Conservation (phyloP, 495 filamentous ascomycete species). For the Wilcoxina mikolae region DNA sequence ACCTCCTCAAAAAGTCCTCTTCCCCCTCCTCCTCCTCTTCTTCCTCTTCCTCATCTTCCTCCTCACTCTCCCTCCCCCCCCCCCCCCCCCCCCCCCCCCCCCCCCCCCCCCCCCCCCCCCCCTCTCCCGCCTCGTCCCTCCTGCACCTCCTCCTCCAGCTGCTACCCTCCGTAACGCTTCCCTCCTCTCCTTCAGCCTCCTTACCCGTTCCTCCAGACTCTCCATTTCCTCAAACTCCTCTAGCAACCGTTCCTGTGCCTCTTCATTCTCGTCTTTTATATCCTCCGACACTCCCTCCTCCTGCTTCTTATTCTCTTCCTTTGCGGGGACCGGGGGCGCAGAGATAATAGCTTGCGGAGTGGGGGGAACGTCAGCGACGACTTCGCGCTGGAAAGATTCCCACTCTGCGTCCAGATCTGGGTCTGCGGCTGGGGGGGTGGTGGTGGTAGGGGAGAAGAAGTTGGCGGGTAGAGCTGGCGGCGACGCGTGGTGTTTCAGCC, state of each 20-base stretch:
- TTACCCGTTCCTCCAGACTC: constrained; percentile 65
- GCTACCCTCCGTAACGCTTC: constrained; percentile 38
- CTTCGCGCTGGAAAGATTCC: constrained; percentile 81
- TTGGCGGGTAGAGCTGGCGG: constrained; percentile 6
- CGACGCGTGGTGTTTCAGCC: not conserved
- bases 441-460: constrained; percentile 10
- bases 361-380: constrained; percentile 38
- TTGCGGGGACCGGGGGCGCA: constrained; percentile 41
- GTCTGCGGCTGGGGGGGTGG: constrained; percentile 5
- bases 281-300: constrained; percentile 18
- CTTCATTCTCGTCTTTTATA: constrained; percentile 24
- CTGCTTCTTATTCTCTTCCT: constrained; percentile 44
- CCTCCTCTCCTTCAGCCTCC: constrained; percentile 54
- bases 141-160: constrained; percentile 3
- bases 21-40: constrained; percentile 26
- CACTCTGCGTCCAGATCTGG: constrained; percentile 62
- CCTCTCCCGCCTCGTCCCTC: constrained; percentile 35
- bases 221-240: constrained; percentile 95
- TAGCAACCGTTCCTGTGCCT: constrained; percentile 56
- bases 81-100: constrained; percentile 32
- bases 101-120: constrained; percentile 14
- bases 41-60: constrained; percentile 21
- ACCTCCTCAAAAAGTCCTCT: too few species aligned
- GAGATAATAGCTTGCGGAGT: constrained; percentile 49
- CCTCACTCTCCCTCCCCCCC: constrained; percentile 41